These are phyloP conservation scores for Eucalyptus pauciflora DNA, from an alignment of 345 rosid genomes.

Conservation along the genomic window DNA sequence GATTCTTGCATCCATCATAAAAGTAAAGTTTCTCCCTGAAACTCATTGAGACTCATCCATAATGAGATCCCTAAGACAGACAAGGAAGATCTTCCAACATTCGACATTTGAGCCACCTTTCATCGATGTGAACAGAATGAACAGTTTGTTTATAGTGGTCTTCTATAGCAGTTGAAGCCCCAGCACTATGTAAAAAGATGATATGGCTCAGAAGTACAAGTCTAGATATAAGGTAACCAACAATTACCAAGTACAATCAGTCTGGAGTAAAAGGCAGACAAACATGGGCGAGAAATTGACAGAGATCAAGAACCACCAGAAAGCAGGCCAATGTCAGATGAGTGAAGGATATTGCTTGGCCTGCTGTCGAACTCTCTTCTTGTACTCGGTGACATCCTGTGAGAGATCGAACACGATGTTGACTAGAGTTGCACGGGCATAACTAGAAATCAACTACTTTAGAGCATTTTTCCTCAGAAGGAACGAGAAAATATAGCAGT, in stretches of 20 bases:
- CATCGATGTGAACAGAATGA: background rate
- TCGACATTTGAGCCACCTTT: background rate
- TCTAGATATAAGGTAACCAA: constrained; percentile 1
- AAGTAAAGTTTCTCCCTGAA: background rate
- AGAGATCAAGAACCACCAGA: background rate
- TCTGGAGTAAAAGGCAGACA: background rate
- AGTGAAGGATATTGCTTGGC: constrained; percentile 83
- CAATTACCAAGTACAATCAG: constrained; percentile 4
- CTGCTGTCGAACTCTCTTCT: constrained; percentile 81
- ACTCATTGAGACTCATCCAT: background rate
- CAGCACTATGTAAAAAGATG: background rate
- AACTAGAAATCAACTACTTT: background rate
- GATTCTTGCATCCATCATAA: background rate
- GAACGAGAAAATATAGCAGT: background rate
- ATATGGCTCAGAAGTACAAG: background rate
- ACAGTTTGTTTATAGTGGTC: background rate
- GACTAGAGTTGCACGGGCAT: background rate
- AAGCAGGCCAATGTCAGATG: constrained; percentile 6
- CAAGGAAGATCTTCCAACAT: background rate
- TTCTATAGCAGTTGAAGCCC: background rate
- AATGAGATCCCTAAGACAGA: background rate
- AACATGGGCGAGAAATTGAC: background rate
- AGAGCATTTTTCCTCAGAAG: background rate
- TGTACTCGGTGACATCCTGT: constrained; percentile 74
- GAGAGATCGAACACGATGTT: background rate